Base-by-base conservation (phyloP, 192 early-diverging fungal species). In the Rhizoclosmatium globosum region DNA sequence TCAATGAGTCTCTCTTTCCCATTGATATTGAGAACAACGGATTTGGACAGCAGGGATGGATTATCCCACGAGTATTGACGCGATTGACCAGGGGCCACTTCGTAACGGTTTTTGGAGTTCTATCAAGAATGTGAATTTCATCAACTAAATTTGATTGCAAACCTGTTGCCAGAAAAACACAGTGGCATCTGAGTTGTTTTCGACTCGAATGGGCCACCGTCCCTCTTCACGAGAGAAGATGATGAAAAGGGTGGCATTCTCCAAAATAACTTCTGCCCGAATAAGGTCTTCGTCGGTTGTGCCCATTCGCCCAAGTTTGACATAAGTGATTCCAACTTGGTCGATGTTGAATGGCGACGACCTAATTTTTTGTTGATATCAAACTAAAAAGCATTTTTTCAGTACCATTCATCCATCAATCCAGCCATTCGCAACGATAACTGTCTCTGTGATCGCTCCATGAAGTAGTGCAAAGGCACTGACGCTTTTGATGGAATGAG, bases 201-300 rank as follows among this genome's bases (percentile, higher is more conserved):
- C 92, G 53, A 99, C 90, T 31, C 88, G 84, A 67, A 93, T 96
- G 21, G 98, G 98, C 98, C 98, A 99, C 58, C 90, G 86, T 6
- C 87, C 89, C 47, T 90, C 89, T 72, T 93, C 91, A 61, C 92
- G 89, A 71, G 91, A 88, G 68, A 97, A 87, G 3, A 95, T 82
- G 39, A 99, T 89, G 83, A 97, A 98, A 38, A 99, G 82, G 2
- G 95, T 97, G 1, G 98, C 96, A 61, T 93, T 93, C 64, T 98
- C 92, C 68, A 99, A 73, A n/a, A 94, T 78, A 50, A 94, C 89
- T 50, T 95, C 92, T 9, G 92, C 88, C n/a, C 93, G 89, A 21
- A 98, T 86, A 38, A 99, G 84, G 62, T 92, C 91, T 48, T 89
- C 84, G 2, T 84, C 84, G 21, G 82, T 76, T 56, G 91, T 89